These are phyloP conservation scores for Penicillium hordei DNA, from an alignment of 2,329 filamentous ascomycete genomes.

Conservation along the genomic window DNA sequence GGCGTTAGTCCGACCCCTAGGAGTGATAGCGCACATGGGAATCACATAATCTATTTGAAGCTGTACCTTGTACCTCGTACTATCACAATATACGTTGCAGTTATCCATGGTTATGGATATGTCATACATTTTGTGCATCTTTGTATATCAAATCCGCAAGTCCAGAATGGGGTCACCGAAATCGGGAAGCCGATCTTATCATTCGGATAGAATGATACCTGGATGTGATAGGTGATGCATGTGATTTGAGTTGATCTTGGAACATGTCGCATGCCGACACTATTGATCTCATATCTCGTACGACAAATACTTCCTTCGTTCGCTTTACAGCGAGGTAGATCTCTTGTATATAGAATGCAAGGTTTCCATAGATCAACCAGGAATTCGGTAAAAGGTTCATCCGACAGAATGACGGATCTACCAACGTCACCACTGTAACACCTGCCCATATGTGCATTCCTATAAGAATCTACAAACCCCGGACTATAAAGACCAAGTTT, in stretches of 20 bases:
- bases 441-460: not conserved
- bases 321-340: not conserved
- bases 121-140: not conserved
- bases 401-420: slow-evolving; percentile 7
- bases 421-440: not conserved
- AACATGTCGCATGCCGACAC: not conserved
- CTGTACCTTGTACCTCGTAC: not conserved
- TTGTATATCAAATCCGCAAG: not conserved
- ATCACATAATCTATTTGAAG: not conserved
- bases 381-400: slow-evolving; percentile 22
- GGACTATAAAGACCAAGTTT: not conserved
- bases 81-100: not conserved
- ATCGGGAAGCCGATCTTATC: slow-evolving; percentile 17
- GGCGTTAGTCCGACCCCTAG: slow-evolving; percentile 19
- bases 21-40: slow-evolving; percentile 11
- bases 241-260: not conserved
- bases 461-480: not conserved
- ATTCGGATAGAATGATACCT: not conserved
- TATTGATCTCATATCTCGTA: not conserved
- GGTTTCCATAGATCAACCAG: not conserved
- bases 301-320: not conserved
- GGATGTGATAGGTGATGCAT: not conserved
- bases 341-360: not conserved
- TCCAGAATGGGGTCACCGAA: slow-evolving; percentile 7
- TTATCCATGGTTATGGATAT: not conserved